Base-by-base conservation (phyloP, 2,329 filamentous ascomycete species). In the Aspergillus neotritici region DNA sequence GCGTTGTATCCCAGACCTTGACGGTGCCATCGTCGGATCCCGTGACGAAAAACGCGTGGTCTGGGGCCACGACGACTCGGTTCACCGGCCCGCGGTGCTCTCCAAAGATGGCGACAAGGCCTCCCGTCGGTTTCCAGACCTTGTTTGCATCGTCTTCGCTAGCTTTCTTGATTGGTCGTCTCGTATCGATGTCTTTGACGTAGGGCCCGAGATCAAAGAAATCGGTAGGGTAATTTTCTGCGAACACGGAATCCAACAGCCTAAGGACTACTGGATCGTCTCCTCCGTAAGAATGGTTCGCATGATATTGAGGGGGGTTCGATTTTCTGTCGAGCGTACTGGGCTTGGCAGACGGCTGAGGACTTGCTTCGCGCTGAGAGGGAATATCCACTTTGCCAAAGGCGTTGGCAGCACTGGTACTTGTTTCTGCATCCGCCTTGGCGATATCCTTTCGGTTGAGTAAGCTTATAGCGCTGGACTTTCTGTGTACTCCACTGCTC, bases 1-100 rank as follows among this genome's bases (percentile, higher is more conserved):
- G 79, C 17, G 82, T 83, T 17, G 88, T 85, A 67, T 98, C 93
- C 93, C 93, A 98, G 4, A 98, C 78, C 60, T 87, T 94, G 44
- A 96, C 87, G 5, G 79, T 82, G 3, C 93, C 87, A 65, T 98
- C 93, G 57, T 95, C 87, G 8, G 90, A 91, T 5, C 83, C 91
- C 1, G 93, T 97, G 44, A 96, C 77, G 65, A 98, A 98, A 69
- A 98, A 98, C 4, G 83, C 72, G 62, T 98, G 91, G 60, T 98
- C 93, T 0, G 91, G 88, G 2, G 93, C 84, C 6, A 88, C 80
- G 2, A 86, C 74, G 9, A 97, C 80, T 8, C 90, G 81, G 58
- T 86, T 95, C 51, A 97, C 80, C 6, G 87, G 79, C 0, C 82
- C 87, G 21, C 76, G 82, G 61, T 98, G 93, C 62, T 98, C 93